These are phyloP conservation scores for Saccharomyces hybrid DNA, from an alignment of 1,139 yeast genomes.

Conservation along the genomic window DNA sequence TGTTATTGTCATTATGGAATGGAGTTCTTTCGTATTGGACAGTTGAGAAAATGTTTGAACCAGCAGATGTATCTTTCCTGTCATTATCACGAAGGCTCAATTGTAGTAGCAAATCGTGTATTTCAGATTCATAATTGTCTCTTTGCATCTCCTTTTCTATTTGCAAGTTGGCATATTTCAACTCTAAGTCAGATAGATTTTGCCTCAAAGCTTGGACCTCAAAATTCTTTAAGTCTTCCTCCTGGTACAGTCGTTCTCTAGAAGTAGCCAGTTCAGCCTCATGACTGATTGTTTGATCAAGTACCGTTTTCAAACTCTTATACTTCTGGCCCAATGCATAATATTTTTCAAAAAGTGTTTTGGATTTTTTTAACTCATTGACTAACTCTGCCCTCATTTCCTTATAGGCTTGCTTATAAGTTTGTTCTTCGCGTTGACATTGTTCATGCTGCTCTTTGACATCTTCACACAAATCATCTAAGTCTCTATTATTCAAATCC, in stretches of 20 bases:
- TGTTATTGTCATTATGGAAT: background rate
- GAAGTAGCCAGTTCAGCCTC: slow-evolving; percentile 10
- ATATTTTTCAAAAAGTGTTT: slow-evolving; percentile 34
- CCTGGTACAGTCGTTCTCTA: slow-evolving; percentile 1
- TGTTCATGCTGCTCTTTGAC: slow-evolving; percentile 18
- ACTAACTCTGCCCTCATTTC: slow-evolving; percentile 33
- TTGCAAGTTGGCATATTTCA: slow-evolving; percentile 17
- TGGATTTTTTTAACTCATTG: slow-evolving; percentile 30
- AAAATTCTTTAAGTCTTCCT: slow-evolving; percentile 13
- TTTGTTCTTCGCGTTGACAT: slow-evolving; percentile 17
- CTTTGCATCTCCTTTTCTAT: slow-evolving; percentile 13
- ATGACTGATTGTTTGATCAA: slow-evolving; percentile 4
- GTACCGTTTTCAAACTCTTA: slow-evolving; percentile 31
- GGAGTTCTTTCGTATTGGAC: background rate
- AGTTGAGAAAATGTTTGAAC: slow-evolving; percentile 7
- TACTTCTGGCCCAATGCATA: slow-evolving; percentile 39
- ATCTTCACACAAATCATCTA: slow-evolving; percentile 19
- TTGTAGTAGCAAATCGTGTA: slow-evolving; percentile 13
- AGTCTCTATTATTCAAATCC: slow-evolving; percentile 25
- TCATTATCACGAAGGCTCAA: slow-evolving; percentile 2
- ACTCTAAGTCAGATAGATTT: slow-evolving; percentile 20
- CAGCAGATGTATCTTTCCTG: slow-evolving; percentile 2
- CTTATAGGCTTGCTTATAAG: slow-evolving; percentile 33
- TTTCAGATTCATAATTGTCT: slow-evolving; percentile 16
- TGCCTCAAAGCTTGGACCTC: slow-evolving; percentile 24